Percentiles rank a stretch among this genome's conserved stretches.
Conservation (phyloP, 2,329 filamentous ascomycete genomes). For the Blastomyces emzantsi region DNA sequence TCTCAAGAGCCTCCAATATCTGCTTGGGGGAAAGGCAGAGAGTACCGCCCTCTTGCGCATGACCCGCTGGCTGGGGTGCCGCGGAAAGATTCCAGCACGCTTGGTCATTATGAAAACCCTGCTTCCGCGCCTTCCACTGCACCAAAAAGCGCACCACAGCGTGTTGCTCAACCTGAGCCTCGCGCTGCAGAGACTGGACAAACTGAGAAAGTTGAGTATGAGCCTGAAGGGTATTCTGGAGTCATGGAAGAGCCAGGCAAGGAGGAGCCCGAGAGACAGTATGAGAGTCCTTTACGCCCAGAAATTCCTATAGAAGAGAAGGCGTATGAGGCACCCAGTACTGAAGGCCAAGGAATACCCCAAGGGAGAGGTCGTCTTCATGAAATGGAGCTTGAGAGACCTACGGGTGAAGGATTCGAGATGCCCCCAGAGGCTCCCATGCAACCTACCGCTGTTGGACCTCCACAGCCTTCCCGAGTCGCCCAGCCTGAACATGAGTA, state of each 20-base stretch:
- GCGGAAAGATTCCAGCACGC: background rate
- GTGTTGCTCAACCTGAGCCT: background rate
- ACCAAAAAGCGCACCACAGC: background rate
- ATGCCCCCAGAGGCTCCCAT: background rate
- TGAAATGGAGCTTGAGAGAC: background rate
- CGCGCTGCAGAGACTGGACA: background rate
- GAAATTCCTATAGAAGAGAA: background rate
- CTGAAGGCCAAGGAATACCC: background rate
- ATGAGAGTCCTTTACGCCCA: background rate
- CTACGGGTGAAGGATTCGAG: background rate
- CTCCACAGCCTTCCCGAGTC: background rate
- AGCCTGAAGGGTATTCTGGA: background rate
- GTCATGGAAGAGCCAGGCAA: background rate
- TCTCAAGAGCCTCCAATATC: slow-evolving; percentile 1
- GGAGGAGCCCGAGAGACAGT: slow-evolving; percentile 4
- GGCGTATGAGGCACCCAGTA: background rate
- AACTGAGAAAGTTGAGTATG: background rate
- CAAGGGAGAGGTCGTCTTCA: background rate
- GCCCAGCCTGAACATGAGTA: background rate
- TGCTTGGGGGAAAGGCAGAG: slow-evolving; percentile 7
- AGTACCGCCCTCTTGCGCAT: slow-evolving; percentile 7
- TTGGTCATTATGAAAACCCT: background rate
- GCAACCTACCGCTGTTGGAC: background rate
- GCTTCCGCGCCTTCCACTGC: background rate
- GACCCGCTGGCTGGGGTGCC: slow-evolving; percentile 9